phyloP scores from a whole-genome alignment of 2,329 filamentous ascomycete species.

The Fusarium sp. region DNA sequence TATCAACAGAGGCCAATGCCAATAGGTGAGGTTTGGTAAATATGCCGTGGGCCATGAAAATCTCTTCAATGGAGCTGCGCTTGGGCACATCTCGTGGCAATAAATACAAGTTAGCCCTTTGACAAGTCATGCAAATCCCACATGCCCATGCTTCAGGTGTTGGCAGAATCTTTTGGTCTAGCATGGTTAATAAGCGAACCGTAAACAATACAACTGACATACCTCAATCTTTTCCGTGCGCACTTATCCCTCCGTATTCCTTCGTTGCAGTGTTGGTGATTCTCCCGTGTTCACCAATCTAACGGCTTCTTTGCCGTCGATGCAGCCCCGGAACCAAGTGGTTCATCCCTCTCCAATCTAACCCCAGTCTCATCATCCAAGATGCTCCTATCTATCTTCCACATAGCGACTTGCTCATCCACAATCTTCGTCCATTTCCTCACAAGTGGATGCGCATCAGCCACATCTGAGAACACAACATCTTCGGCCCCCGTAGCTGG shows the following conservation, averaged over 20 bases:
- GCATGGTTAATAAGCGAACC: not conserved
- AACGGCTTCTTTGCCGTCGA: constrained; percentile 46
- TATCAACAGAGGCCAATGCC: not conserved
- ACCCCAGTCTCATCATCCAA: constrained; percentile 47
- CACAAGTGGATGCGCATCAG: constrained; percentile 73
- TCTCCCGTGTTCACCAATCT: constrained; percentile 49
- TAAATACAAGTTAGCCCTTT: not conserved
- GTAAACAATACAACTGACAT: not conserved
- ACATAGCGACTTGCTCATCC: constrained; percentile 46
- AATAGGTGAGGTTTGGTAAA: not conserved
- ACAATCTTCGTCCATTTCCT: constrained; percentile 64
- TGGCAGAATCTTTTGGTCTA: not conserved
- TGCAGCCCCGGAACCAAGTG: constrained; percentile 34
- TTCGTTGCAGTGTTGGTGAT: not conserved
- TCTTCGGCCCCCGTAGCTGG: constrained; percentile 49
- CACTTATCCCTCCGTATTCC: not conserved
- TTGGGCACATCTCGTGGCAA: not conserved
- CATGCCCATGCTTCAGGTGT: too few species aligned
- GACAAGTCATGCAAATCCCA: not conserved
- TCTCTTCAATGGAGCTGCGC: not conserved
- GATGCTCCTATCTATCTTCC: constrained; percentile 48
- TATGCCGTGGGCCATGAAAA: not conserved
- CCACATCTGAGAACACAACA: constrained; percentile 69
- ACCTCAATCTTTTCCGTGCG: not conserved
- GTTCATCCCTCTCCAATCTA: constrained; percentile 46